A percentile compares a stretch with the other conserved stretches of the same genome.
Evolutionary conservation across 2,329 filamentous ascomycete genomes (phyloP).

Genomic region (Cordyceps militaris): DNA sequence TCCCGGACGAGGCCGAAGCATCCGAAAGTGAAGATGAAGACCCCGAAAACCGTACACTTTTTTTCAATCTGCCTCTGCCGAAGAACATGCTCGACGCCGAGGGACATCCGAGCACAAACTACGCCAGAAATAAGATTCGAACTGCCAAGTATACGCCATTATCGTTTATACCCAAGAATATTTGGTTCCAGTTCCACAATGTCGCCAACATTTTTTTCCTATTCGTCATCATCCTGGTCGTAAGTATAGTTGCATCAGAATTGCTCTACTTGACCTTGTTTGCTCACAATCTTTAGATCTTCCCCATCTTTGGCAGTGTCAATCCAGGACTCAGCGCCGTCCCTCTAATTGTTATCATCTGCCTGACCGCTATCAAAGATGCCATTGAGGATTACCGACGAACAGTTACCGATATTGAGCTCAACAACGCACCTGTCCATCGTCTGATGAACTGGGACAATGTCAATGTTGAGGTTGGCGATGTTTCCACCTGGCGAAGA

Average conservation of each 20-base stretch:
- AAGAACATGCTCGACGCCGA: slow-evolving; percentile 70
- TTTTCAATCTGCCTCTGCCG: slow-evolving; percentile 81
- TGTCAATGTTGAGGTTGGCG: slow-evolving; percentile 84
- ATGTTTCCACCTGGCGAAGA: slow-evolving; percentile 75
- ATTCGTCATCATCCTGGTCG: slow-evolving; percentile 87
- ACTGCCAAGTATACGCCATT: slow-evolving; percentile 96
- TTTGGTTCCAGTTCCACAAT: slow-evolving; percentile 98
- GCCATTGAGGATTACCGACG: slow-evolving; percentile 91
- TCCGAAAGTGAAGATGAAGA: slow-evolving; percentile 32
- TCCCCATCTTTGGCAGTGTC: slow-evolving; percentile 86
- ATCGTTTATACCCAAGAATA: slow-evolving; percentile 91
- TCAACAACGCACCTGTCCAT: slow-evolving; percentile 95
- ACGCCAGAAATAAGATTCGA: slow-evolving; percentile 89
- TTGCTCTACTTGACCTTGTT: slow-evolving; percentile 12
- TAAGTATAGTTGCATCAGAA: slow-evolving; percentile 47
- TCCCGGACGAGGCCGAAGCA: slow-evolving; percentile 23
- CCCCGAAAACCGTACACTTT: slow-evolving; percentile 53
- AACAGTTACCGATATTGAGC: slow-evolving; percentile 81
- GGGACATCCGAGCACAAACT: slow-evolving; percentile 63
- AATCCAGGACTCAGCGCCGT: slow-evolving; percentile 88
- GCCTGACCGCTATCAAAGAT: slow-evolving; percentile 86
- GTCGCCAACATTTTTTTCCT: slow-evolving; percentile 98
- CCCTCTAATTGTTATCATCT: slow-evolving; percentile 86
- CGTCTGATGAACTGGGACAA: slow-evolving; percentile 84
- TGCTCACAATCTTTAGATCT: slow-evolving; percentile 56